Evolutionary conservation across 352 stramenopile species (phyloP).

Genomic region (Phytopythium cucurbitacearum): DNA sequence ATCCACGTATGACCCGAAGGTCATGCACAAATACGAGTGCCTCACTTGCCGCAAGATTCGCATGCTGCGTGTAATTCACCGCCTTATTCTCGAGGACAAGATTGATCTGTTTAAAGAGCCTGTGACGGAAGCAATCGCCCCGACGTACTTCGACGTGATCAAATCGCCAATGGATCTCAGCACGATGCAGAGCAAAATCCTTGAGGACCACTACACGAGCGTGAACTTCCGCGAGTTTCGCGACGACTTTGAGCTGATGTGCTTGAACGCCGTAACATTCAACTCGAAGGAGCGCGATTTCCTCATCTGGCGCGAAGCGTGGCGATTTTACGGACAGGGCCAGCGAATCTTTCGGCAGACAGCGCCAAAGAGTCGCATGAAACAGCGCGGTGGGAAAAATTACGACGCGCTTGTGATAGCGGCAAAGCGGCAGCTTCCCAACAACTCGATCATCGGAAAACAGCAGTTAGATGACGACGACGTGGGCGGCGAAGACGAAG

Average conservation of each 20-base stretch:
- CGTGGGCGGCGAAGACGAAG: slow-evolving; percentile 23
- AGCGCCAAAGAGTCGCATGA: slow-evolving; percentile 71
- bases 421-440: slow-evolving; percentile 75
- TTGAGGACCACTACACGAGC: slow-evolving; percentile 65
- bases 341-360: slow-evolving; percentile 68
- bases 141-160: slow-evolving; percentile 92
- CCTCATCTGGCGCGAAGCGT: slow-evolving; percentile 91
- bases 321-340: slow-evolving; percentile 88
- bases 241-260: slow-evolving; percentile 94
- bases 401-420: slow-evolving; percentile 69
- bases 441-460: slow-evolving; percentile 68
- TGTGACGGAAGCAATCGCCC: slow-evolving; percentile 90
- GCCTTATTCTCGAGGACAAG: slow-evolving; percentile 71
- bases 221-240: slow-evolving; percentile 77
- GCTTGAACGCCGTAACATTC: slow-evolving; percentile 94
- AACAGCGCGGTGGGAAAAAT: slow-evolving; percentile 63
- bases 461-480: slow-evolving; percentile 29
- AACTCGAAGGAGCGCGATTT: slow-evolving; percentile 90
- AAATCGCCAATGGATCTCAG: slow-evolving; percentile 91
- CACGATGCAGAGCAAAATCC: slow-evolving; percentile 81
- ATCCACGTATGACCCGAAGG: slow-evolving; percentile 56
- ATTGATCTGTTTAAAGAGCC: slow-evolving; percentile 91
- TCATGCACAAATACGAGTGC: slow-evolving; percentile 82
- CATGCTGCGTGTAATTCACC: slow-evolving; percentile 65
- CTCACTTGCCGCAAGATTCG: slow-evolving; percentile 72